Base-by-base conservation (phyloP, 345 rosid species). In the Excoecaria agallocha region DNA sequence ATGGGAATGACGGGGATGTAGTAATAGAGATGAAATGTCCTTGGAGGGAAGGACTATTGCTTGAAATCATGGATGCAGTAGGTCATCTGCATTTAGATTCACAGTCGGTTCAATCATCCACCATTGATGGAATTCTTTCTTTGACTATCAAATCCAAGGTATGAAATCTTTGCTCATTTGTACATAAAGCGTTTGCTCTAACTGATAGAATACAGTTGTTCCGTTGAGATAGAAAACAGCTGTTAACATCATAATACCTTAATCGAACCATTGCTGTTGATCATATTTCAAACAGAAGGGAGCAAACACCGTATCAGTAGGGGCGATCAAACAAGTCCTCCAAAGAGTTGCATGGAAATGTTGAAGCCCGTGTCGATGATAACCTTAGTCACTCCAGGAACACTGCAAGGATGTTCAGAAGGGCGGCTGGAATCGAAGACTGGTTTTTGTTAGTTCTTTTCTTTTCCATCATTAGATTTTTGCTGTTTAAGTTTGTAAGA, bases 11-110 rank as follows among this genome's bases (percentile, higher is more conserved):
- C 11, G 81, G 81, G 58, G 91, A 86, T 66, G 88, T 90, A 73
- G 51, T 79, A 72, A 89, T 93, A 25, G 94, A 91, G 77, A 79
- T 95, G 39, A 84, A 80, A 70, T 89, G 98, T 82, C 78, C 78
- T n/a, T 93, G 91, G 93, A 87, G 85, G 82, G 99, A 95, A 71
- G 94, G 97, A 50, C 54, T 91, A 66, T 77, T 95, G 82, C 85
- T 95, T 5, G 93, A 89, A 84, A 84, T 93, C 58, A 85, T 95
- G 85, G 94, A 89, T 82, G 92, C 81, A 56, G 72, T 83, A 43
- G 85, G 87, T 86, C 77, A 72, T 79, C 88, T 89, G 70, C 81
- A 78, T 66, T 69, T 96, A 71, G 97, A 96, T 86, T 91, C 91
- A 50, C 89, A 89, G 77, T 85, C 96, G 0, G 89, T 96, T 51